phyloP scores from a whole-genome alignment of 23 red algal species.

The Gracilaria gracilis region DNA sequence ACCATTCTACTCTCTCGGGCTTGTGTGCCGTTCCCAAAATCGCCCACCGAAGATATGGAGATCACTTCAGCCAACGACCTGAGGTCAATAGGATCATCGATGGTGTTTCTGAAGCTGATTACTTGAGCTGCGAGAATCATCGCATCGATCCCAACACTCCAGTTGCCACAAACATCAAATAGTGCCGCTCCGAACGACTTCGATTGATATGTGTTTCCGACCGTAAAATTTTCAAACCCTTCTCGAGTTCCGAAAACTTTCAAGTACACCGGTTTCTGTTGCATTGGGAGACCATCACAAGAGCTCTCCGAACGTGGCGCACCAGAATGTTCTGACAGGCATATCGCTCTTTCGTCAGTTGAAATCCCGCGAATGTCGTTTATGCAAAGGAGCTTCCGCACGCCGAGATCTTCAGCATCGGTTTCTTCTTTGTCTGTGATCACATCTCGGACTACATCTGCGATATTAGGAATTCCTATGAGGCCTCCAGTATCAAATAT shows the following conservation, averaged over 20 bases:
- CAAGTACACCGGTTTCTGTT: too few species aligned
- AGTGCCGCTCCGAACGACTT: not conserved
- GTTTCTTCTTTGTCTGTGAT: not conserved
- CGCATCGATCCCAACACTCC: not conserved
- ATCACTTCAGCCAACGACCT: not conserved
- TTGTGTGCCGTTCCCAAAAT: not conserved
- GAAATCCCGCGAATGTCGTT: not conserved
- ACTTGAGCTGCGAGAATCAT: not conserved
- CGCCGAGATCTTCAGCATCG: not conserved
- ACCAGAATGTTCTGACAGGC: not conserved
- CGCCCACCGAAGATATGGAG: not conserved
- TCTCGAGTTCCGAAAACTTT: too few species aligned
- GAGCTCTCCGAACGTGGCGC: too few species aligned
- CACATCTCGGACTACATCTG: too few species aligned
- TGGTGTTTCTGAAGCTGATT: not conserved
- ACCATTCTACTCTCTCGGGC: not conserved
- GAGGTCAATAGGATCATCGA: not conserved
- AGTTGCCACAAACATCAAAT: not conserved
- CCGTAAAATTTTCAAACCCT: not conserved
- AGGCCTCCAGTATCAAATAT: too few species aligned
- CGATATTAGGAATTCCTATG: too few species aligned
- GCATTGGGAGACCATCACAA: too few species aligned
- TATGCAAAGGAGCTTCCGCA: not conserved
- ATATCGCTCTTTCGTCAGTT: not conserved
- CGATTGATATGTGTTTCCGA: not conserved